Base-by-base conservation (phyloP, 371 early-diverging fungal genomes). In the Umbelopsis sp. region DNA sequence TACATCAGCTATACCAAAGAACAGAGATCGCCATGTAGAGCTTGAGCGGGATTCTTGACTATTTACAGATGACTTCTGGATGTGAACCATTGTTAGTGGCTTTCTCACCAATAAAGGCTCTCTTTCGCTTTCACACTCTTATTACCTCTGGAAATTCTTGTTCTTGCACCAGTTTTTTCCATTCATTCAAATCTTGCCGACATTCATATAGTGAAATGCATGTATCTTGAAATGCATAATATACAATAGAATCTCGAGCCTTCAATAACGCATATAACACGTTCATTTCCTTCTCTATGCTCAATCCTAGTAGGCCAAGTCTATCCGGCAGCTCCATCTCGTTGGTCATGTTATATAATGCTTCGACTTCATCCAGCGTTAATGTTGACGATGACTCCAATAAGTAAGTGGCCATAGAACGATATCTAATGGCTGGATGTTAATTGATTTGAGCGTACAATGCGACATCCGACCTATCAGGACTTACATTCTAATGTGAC, bases 181-280 rank as follows among this genome's bases (percentile, higher is more conserved):
- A 88, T 44, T 86, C 84, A 2, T 63, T 66, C 38, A 86, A 57
- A 10, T 79, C 74, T n/a, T 77, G 78, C 25, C 79, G 77, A 35
- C 80, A 77, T 24, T 76, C 64, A 70, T 80, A 84, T 18, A 88
- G 52, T 9, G 84, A 70, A 10, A 83, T 86, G 57, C 82, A 82
- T 1, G 89, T 72, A 48, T 85, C 84, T 50, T 86, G 87, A 46
- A 87, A 82, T 0, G 87, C 85, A 73, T 86, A 88, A 32, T 84
- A 77, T 5, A 74, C 74, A 32, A 87, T 78, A 0, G 85, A 80
- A 32, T 73, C 77, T 46, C 83, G 74, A 41, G 85, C 76, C 63
- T 77, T 66, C 3, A 88, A 69, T 3, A 85, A 67, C 12, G 78
- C 73, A 11, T 70, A 76, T 35, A 88, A 65, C 0, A 83, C 72